Evolutionary conservation across 2,329 filamentous ascomycete genomes (phyloP), one percentile per base, ranked within the genome.

Genomic region (Delphinella strobiligena): DNA sequence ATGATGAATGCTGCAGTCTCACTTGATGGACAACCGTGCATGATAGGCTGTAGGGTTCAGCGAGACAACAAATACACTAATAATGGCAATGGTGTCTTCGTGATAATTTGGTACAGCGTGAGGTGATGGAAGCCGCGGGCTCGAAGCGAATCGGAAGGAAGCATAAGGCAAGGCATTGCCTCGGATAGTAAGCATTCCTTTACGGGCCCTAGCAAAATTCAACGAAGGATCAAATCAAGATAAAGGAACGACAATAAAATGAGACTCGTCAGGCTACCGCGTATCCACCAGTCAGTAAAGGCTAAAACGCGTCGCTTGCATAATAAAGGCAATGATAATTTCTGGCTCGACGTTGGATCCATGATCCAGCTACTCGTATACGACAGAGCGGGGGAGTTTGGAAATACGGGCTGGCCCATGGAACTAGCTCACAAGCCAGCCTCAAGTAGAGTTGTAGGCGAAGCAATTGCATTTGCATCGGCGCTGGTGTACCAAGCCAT

Each of bases 341-440:
- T 27, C n/a, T 27, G 22, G 22, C 22, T 27, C 7, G 12, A 27
- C 22, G 22, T 27, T 27, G 22, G 22, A 27, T 7, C 10, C 16
- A 22, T n/a, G n/a, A n/a, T 34, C 10, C 16, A 22, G 18, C 31
- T 41, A 34, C 39, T n/a, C n/a, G n/a, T n/a, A n/a, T n/a, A 41
- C 31, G 29, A 41, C 34, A 33, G 33, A 41, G 39, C 34, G 39
- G 27, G 38, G 39, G 18, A 16, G 17, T 18, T 41, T 29, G 33
- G 39, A 41, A 30, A 41, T 41, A 41, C 34, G 34, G 16, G 34
- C 34, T 34, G 40, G 40, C 36, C 36, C 40, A 42, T 42, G 33
- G 37, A 42, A 38, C 38, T 42, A 38, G 40, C 40, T 38, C 40
- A 34, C 40, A 31, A 34, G 35, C 24, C 34, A 29, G 34, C 34